A percentile compares a stretch with the other conserved stretches of the same genome.
phyloP scores from a whole-genome alignment of 148 eudicot species.

The Agrostemma githago region DNA sequence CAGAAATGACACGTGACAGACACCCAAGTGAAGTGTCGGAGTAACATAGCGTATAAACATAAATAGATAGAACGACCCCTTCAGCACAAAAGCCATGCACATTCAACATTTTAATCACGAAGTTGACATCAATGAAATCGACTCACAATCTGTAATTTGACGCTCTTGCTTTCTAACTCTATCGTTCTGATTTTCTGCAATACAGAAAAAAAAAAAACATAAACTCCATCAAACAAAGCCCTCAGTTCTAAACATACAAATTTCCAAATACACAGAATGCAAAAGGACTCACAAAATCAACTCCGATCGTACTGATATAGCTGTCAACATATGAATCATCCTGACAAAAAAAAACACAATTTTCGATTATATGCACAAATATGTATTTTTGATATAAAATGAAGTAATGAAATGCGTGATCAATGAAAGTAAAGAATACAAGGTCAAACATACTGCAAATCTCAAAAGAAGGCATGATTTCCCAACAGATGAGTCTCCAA shows the following conservation, averaged over 20 bases:
- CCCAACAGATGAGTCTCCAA: slow-evolving; percentile 84
- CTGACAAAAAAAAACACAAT: slow-evolving; percentile 31
- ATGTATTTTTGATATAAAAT: background rate
- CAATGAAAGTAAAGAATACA: background rate
- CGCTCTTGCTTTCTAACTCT: slow-evolving; percentile 82
- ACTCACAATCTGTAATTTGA: slow-evolving; percentile 91
- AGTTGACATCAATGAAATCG: background rate
- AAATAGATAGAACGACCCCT: too few species aligned
- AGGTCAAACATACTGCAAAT: slow-evolving; percentile 56
- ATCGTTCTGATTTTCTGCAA: slow-evolving; percentile 85
- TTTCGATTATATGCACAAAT: background rate
- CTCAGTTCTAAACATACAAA: background rate
- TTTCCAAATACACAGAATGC: background rate
- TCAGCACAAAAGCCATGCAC: background rate
- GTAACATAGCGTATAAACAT: too few species aligned
- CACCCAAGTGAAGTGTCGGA: too few species aligned
- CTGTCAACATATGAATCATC: slow-evolving; percentile 87
- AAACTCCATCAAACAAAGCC: background rate
- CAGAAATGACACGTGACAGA: too few species aligned
- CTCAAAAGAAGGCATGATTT: slow-evolving; percentile 79
- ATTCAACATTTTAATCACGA: background rate
- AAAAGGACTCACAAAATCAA: slow-evolving; percentile 65
- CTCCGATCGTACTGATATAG: slow-evolving; percentile 89
- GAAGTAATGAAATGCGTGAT: background rate
- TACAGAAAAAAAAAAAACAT: slow-evolving; percentile 1